Base-by-base conservation (phyloP, 2,329 filamentous ascomycete species). In the Epichloe gansuensis region DNA sequence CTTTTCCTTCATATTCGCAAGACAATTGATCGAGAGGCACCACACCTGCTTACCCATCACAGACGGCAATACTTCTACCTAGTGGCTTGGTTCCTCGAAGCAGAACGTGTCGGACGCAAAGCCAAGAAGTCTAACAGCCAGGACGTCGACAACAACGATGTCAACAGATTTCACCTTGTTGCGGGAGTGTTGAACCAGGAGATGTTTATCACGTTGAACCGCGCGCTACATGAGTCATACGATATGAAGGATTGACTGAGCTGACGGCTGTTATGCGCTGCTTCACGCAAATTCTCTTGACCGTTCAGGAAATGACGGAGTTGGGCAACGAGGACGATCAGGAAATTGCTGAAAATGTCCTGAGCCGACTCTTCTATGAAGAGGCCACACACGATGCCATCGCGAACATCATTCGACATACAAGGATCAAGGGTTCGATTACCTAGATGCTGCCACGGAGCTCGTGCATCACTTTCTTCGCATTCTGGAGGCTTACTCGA, bases 341-440 rank as follows among this genome's bases (percentile, higher is more conserved):
- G 63, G 93, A 97, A 61, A 97, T 98, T 65, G 91, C 93, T 0
- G 91, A 98, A 65, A 98, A 98, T 60, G 96, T 95, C 12, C 81
- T 95, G 50, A 94, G 86, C 61, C 88, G 91, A 56, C 88, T 98
- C n/a, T 98, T 98, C 67, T 98, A 98, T 69, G 93, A 98, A 68
- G 90, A 97, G 63, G 81, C 88, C 0, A 96, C 91, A 0, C 91
- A 98, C 62, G 91, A 98, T 56, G 78, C 87, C 25, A 80, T 98
- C 50, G 79, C 91, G 34, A 80, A 83, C 54, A 86, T 96, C 51
- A 76, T 91, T 1, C 78, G 85, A 84, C 79, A n/a, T 97, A 94
- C 72, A 95, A 94, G 59, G 88, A 91, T 55, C 93, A 97, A 69
- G 87, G 88, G 0, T 93, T 96, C 60, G 88, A 90, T 52, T 98